Evolutionary conservation across 148 eudicot species (phyloP), one percentile per base, ranked within the genome.

Genomic region (Arbutus unedo): DNA sequence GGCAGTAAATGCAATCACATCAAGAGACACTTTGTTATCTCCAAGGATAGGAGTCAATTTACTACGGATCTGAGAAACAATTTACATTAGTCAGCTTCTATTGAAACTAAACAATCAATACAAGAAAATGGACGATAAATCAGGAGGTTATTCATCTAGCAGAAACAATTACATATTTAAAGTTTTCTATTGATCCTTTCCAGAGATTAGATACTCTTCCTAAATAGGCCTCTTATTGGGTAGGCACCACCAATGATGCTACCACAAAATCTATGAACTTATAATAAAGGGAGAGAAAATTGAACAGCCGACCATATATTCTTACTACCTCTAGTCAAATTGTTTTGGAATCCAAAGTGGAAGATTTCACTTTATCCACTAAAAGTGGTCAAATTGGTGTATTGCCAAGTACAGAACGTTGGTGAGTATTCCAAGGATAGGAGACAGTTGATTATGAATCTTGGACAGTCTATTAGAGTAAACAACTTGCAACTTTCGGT

Each of bases 1-100:
- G 44, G 98, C 95, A 76, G 99, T 81, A 82, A 96, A 93, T 23
- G 97, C 96, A 87, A 93, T 85, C 83, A 96, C 97, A 81, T 96
- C 99, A 79, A 96, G 93, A 74, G 98, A 84, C 49, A 93, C 89
- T 87, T 91, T 93, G 48, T 87, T 76, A 81, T 96, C 99, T 57
- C 88, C 90, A 75, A 96, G 93, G 84, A 96, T 88, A 47, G 94
- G 95, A 76, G 87, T 89, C 84, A 94, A 81, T 86, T 83, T 89
- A 77, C 79, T 80, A 13, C 92, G 90, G 43, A 96, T 90, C 97
- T 96, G 92, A 6, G 41, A 85, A 81, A 70, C 38, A 55, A 76
- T 43, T 47, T 38, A 80, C 13, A 14, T 79, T 7, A 77, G 81
- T 72, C 51, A 78, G 57, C 67, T 82, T 60, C 38, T 54, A 79